Evolutionary conservation across 2,329 filamentous ascomycete genomes (phyloP), one percentile per base, ranked within the genome.

Genomic region (Colletotrichum sp.): DNA sequence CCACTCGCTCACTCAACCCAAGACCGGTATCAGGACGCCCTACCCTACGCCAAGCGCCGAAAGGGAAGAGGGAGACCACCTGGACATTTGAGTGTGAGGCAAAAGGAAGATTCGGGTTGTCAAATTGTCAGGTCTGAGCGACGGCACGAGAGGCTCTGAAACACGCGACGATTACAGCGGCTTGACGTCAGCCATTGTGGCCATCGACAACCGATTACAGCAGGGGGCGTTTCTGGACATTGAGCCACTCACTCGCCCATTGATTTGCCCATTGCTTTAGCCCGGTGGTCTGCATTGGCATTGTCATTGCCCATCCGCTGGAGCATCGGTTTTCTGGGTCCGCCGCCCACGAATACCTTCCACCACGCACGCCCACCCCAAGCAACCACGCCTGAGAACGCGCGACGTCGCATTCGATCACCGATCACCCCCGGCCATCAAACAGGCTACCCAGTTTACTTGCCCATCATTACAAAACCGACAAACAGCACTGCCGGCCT

Each of bases 341-440:
- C 68, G 57, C 12, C 55, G 21, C 48, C 10, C 39, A 52, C 66
- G 52, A 48, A 48, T 48, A n/a, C 39, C 66, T 30, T 7, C 30
- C 59, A 34, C 66, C 43, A 18, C 65, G 39, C 65, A 18, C 39
- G 21, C 43, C 26, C 18, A 48, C 59, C n/a, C 26, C 26, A 30
- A 28, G 21, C 55, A 59, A 59, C 55, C 21, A 59, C 55, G 21
- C 32, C n/a, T 26, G 60, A 18, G 63, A 61, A 36, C 63, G n/a
- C 63, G 59, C 73, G 73, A 72, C 72, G 72, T 72, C 30, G 72
- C 39, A 72, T 75, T 63, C 73, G 69, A 63, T 68, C 73, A 72
- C 57, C 57, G 24, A 75, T 64, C 63, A 72, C n/a, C 39, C 68
- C 39, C 68, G 43, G 59, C 57, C 48, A 36, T 73, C 64, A 74